Evolutionary conservation across 495 filamentous ascomycete species (phyloP).

Genomic region (Penicillium argentinense): DNA sequence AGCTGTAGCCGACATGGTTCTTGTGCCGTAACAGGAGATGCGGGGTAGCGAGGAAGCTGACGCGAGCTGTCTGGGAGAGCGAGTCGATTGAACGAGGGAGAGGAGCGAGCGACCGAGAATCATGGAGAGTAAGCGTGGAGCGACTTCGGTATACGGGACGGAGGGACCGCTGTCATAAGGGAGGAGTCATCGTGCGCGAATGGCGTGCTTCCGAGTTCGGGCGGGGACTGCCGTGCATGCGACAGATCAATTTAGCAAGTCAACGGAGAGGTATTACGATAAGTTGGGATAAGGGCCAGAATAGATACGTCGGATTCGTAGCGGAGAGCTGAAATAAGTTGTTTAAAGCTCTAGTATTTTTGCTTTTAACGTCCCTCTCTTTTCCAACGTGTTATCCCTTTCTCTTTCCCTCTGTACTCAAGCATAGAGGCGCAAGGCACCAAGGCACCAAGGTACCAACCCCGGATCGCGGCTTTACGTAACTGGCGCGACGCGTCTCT

Average conservation of each 20-base stretch:
- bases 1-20: slow-evolving; percentile 47
- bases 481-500: slow-evolving; percentile 11
- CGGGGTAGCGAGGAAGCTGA: slow-evolving; percentile 20
- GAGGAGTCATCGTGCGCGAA: slow-evolving; percentile 2
- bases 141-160: not conserved
- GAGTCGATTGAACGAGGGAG: slow-evolving; percentile 3
- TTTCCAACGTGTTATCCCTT: too few species aligned
- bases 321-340: too few species aligned
- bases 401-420: too few species aligned
- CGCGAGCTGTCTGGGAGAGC: slow-evolving; percentile 7
- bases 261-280: too few species aligned
- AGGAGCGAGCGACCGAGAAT: slow-evolving; percentile 4
- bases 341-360: too few species aligned
- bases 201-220: slow-evolving; percentile 26
- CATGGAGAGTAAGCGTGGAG: slow-evolving; percentile 15
- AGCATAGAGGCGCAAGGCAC: not conserved
- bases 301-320: too few species aligned
- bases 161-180: slow-evolving; percentile 1
- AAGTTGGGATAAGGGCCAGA: too few species aligned
- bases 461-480: not conserved
- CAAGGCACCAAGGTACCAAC: slow-evolving; percentile 3
- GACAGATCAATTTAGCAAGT: too few species aligned
- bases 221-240: too few species aligned
- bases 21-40: slow-evolving; percentile 22
- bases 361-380: too few species aligned